Conservation (phyloP, 495 filamentous ascomycete genomes). For the Aspergillus funiculosus region DNA sequence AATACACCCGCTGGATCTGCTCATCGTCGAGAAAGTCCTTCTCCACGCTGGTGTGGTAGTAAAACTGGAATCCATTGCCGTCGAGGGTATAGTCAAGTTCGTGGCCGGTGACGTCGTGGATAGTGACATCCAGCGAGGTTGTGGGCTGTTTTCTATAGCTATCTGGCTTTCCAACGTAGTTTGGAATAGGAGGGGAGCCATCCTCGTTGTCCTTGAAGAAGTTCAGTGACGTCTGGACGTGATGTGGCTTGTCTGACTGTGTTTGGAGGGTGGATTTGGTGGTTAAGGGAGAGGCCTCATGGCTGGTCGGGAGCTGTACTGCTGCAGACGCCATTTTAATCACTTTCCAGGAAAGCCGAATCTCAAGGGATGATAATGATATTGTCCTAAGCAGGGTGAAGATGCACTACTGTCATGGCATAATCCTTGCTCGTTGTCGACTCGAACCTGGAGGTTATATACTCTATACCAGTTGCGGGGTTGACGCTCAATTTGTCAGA, state of each 20-base stretch:
- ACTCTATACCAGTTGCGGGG: too few relatives aligned
- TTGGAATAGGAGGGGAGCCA: conserved; percentile 49
- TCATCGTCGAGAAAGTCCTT: conserved; percentile 58
- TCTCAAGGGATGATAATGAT: too few relatives aligned
- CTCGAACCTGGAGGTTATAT: too few relatives aligned
- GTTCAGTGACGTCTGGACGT: conserved; percentile 54
- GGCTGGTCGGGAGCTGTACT: conserved; percentile 29
- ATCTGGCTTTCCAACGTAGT: conserved; percentile 43
- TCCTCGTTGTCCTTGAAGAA: conserved; percentile 56
- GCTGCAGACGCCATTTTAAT: conserved; percentile 38
- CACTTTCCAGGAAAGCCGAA: too few relatives aligned
- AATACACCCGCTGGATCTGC: conserved; percentile 59
- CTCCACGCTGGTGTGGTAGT: conserved; percentile 43
- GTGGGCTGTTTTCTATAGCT: conserved; percentile 42
- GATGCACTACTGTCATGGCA: too few relatives aligned
- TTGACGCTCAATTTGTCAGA: conserved; percentile 11
- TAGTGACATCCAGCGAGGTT: conserved; percentile 29
- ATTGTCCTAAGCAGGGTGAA: too few relatives aligned
- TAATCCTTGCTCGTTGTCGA: too few relatives aligned
- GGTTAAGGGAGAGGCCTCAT: conserved; percentile 12
- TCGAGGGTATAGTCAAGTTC: conserved; percentile 47
- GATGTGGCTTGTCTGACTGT: conserved; percentile 26
- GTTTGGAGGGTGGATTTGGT: conserved; percentile 16
- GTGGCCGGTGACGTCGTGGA: conserved; percentile 46
- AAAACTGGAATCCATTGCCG: conserved; percentile 45